Evolutionary conservation across 2,329 filamentous ascomycete species (phyloP), one percentile per base, ranked within the genome.

Genomic region (Aspergillus thermomutatus): DNA sequence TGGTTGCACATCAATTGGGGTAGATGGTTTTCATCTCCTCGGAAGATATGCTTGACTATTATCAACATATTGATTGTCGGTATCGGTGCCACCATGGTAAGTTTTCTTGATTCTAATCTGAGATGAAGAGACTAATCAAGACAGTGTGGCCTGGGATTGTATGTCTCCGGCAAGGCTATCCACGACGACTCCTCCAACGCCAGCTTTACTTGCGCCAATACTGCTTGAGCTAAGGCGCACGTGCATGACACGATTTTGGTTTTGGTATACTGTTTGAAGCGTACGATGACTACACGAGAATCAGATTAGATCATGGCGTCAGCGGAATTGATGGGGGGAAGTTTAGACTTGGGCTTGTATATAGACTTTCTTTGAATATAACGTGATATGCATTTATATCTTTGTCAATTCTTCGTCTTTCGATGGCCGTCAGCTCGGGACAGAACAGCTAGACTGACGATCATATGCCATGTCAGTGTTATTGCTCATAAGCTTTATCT

Each of bases 1-100:
- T 81, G 78, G 77, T 62, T 81, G 53, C 77, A 77, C 60, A 70
- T 84, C 57, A 78, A 83, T 61, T 69, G 70, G 52, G 77, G 75
- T 1, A 61, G 63, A 14, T 77, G 71, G 66, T 75, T 76, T 49
- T 70, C 70, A 27, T 75, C 71, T 40, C 73, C 70, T 58, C 69
- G 72, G 47, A 83, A 82, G 67, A 76, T 75, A 26, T 55, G 61
- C 2, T 65, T 82, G 25, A 77, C 77, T 3, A 54, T 76, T 4
- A n/a, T 80, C 25, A 83, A 83, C 57, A 60, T 69, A 0, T 37
- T 72, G 0, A 72, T 80, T n/a, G 72, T 82, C 17, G 28, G 55
- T 10, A 64, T 72, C 45, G 73, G 72, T 48, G 66, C 37, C 9
- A 64, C 59, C 19, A 69, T 71, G 56, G 63, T 66, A 61, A 54